These are phyloP conservation scores for Purshia tridentata DNA, from an alignment of 306 rosid species.

Conservation along the genomic window DNA sequence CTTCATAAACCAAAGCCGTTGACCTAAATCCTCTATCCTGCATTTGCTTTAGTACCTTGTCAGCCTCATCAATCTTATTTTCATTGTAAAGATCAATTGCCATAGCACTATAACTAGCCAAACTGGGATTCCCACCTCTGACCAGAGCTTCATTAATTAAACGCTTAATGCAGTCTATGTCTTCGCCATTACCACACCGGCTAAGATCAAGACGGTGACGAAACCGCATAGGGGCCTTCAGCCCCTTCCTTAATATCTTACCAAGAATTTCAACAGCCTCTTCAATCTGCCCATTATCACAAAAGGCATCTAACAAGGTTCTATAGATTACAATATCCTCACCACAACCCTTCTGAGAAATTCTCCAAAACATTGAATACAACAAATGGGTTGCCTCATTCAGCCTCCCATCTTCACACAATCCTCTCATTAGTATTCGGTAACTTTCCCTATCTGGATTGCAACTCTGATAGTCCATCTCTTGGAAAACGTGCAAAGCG, in stretches of 20 bases:
- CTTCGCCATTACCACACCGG: constrained; percentile 8
- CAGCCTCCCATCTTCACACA: constrained; percentile 41
- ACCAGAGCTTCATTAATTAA: constrained; percentile 37
- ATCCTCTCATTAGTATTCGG: constrained; percentile 39
- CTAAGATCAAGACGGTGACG: constrained; percentile 24
- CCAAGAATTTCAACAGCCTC: constrained; percentile 44
- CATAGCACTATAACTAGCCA: constrained; percentile 38
- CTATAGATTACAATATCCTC: constrained; percentile 42
- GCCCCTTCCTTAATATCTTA: constrained; percentile 46
- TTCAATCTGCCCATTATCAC: constrained; percentile 35
- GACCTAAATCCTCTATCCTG: constrained; percentile 35
- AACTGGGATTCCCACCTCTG: constrained; percentile 42
- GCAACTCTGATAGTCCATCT: constrained; percentile 41
- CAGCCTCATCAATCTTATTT: constrained; percentile 30
- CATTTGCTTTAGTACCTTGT: constrained; percentile 28
- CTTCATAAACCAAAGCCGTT: constrained; percentile 34
- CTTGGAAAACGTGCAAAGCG: constrained; percentile 40
- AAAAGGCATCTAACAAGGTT: constrained; percentile 38
- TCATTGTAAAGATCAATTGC: constrained; percentile 41
- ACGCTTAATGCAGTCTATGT: constrained; percentile 18
- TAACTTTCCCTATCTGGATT: constrained; percentile 40
- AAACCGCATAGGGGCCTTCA: constrained; percentile 34
- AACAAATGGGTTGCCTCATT: constrained; percentile 43
- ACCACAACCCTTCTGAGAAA: constrained; percentile 47
- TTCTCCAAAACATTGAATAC: constrained; percentile 54